Conservation (phyloP, 2,329 filamentous ascomycete genomes). For the Amylocarpus encephaloides region DNA sequence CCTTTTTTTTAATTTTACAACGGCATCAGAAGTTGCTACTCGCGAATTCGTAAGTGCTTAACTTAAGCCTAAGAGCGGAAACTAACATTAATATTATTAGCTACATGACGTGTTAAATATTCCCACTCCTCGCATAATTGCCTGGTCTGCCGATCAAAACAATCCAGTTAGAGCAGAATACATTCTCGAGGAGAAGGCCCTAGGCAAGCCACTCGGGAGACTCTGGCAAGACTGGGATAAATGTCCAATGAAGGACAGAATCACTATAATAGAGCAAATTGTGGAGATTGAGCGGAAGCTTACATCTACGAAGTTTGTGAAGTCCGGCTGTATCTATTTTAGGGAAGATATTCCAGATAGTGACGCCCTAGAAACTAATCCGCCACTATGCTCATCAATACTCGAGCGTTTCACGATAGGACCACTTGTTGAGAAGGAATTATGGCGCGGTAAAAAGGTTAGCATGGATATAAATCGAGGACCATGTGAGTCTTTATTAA, state of each 20-base stretch:
- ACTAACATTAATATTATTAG: slow-evolving; percentile 3
- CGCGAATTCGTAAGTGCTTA: not conserved
- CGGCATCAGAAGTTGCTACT: slow-evolving; percentile 21
- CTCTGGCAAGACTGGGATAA: slow-evolving; percentile 12
- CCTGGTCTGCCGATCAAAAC: slow-evolving; percentile 12
- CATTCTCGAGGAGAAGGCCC: slow-evolving; percentile 14
- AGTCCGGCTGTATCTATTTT: slow-evolving; percentile 11
- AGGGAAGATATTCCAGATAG: slow-evolving; percentile 9
- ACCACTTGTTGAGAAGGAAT: slow-evolving; percentile 5
- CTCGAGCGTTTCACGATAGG: slow-evolving; percentile 8
- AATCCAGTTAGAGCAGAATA: slow-evolving; percentile 15
- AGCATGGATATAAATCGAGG: no score
- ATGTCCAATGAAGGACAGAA: slow-evolving; percentile 6
- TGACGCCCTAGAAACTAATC: slow-evolving; percentile 4
- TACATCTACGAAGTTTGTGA: slow-evolving; percentile 6
- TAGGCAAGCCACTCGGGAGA: slow-evolving; percentile 9
- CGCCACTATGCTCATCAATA: slow-evolving; percentile 1
- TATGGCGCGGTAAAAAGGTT: slow-evolving; percentile 10
- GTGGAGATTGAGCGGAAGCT: slow-evolving; percentile 10
- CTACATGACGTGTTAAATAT: slow-evolving; percentile 12
- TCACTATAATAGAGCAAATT: slow-evolving; percentile 7
- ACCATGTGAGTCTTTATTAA: no score
- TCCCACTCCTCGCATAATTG: slow-evolving; percentile 13
- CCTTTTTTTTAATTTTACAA: slow-evolving; percentile 20
- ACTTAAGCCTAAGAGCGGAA: not conserved